These are phyloP conservation scores for Starmera dryadoides DNA, from an alignment of 805 yeast genomes.

Conservation along the genomic window DNA sequence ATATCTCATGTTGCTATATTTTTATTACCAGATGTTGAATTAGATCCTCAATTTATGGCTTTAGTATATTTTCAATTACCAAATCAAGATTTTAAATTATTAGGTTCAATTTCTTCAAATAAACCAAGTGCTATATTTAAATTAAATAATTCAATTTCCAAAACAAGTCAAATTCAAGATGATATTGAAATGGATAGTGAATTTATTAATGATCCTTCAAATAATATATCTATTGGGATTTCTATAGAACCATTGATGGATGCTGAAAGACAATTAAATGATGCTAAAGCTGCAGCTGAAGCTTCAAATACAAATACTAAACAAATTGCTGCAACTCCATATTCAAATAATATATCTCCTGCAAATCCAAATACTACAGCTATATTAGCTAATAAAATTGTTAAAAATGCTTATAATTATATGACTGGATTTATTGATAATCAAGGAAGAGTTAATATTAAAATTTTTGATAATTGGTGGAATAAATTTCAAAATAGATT, in stretches of 20 bases:
- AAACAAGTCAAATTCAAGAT: slow-evolving; percentile 34
- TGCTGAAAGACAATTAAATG: slow-evolving; percentile 52
- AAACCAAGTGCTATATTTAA: slow-evolving; percentile 93
- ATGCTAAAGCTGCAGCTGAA: slow-evolving; percentile 21
- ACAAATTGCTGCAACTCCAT: slow-evolving; percentile 12
- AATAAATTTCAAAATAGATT: slow-evolving; percentile 72
- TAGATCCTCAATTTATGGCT: slow-evolving; percentile 71
- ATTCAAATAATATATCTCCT: slow-evolving; percentile 23
- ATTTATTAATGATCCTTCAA: slow-evolving; percentile 14
- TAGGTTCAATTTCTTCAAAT: slow-evolving; percentile 52
- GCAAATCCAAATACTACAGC: slow-evolving; percentile 41
- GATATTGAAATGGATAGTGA: slow-evolving; percentile 51
- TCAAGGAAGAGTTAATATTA: slow-evolving; percentile 78
- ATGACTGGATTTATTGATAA: slow-evolving; percentile 80
- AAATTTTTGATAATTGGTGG: slow-evolving; percentile 94
- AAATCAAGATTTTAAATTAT: slow-evolving; percentile 47
- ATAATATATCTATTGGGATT: slow-evolving; percentile 61
- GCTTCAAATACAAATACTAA: slow-evolving; percentile 10
- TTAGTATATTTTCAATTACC: slow-evolving; percentile 79
- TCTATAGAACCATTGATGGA: slow-evolving; percentile 73
- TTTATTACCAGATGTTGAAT: slow-evolving; percentile 71
- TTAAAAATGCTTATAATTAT: slow-evolving; percentile 87
- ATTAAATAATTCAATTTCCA: slow-evolving; percentile 39
- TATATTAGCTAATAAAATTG: slow-evolving; percentile 75
- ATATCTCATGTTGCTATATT: slow-evolving; percentile 80